Base-by-base conservation (phyloP, 2,329 filamentous ascomycete species). In the Venturia nashicola region DNA sequence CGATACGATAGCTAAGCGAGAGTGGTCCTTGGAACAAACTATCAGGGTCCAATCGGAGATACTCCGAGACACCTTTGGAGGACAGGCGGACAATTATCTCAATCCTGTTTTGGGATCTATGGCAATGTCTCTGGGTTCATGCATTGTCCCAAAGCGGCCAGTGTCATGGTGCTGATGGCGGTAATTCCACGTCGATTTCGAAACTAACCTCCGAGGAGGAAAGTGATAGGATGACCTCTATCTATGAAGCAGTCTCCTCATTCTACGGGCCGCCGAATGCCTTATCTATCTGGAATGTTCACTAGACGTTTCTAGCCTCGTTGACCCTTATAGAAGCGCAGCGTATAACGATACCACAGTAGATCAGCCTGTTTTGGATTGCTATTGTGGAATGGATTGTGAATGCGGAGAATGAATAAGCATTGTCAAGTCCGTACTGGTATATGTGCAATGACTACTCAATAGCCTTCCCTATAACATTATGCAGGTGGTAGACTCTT, bases 381-480 rank as follows among this genome's bases (percentile, higher is more conserved):
- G 51, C 23, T 57, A 57, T 57, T 57, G 51, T 57, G 51, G 51
- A 57, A 57, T 57, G 51, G 51, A 36, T 34, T 36, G 51, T 57
- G 51, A 36, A 36, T 20, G 16, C 18, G 32, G 12, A 36, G 32
- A 57, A 57, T 57, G 51, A 36, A 57, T 14, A 34, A 14, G 44
- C 44, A 48, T 48, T 48, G 44, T 48, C 20, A 23, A 8, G 7
- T 48, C 44, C 23, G n/a, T n/a, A n/a, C n/a, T n/a, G n/a, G n/a
- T n/a, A n/a, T n/a, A 36, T 7, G 16, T 16, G n/a, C 51, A 57
- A 36, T 55, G 18, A 14, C 23, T 32, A 14, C 23, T 32, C 12
- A n/a, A 36, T 48, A 48, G 44, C n/a, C 8, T 18, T 20, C n/a
- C 44, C 44, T 32, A 16, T 55, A 55, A 55, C 12, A 55, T 55